Conservation (phyloP, 2,329 filamentous ascomycete genomes). For the Monosporascus sp. region DNA sequence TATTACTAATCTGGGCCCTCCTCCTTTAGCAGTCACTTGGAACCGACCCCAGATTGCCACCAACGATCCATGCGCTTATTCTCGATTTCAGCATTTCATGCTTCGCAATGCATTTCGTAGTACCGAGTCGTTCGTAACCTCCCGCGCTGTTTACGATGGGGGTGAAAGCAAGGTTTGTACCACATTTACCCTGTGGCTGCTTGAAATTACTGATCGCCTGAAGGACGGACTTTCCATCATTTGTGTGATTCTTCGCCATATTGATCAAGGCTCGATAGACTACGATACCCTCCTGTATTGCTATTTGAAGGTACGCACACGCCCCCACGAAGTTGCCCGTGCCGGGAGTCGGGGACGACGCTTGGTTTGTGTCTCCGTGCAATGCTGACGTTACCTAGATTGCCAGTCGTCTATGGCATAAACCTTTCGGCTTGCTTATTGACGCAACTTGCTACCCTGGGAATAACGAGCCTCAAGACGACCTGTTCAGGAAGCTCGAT, state of each 20-base stretch:
- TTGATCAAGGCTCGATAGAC: slow-evolving; percentile 60
- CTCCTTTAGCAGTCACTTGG: slow-evolving; percentile 64
- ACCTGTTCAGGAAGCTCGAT: slow-evolving; percentile 59
- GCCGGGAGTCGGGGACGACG: not conserved
- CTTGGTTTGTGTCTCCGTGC: too few relatives aligned
- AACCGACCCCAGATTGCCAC: slow-evolving; percentile 60
- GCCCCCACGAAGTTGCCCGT: not conserved
- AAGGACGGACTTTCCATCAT: slow-evolving; percentile 64
- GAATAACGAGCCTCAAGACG: slow-evolving; percentile 61
- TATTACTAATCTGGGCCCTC: slow-evolving; percentile 62
- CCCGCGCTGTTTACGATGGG: slow-evolving; percentile 63
- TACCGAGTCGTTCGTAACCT: slow-evolving; percentile 59
- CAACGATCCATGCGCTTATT: slow-evolving; percentile 60
- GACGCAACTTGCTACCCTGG: slow-evolving; percentile 67
- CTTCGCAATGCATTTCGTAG: slow-evolving; percentile 62
- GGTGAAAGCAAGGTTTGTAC: slow-evolving; percentile 58
- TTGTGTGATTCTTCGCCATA: slow-evolving; percentile 62
- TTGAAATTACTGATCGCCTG: slow-evolving; percentile 2
- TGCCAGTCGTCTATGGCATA: slow-evolving; percentile 64
- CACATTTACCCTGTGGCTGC: not conserved
- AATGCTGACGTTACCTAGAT: slow-evolving; percentile 39
- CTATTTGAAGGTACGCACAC: slow-evolving; percentile 54
- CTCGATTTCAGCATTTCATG: slow-evolving; percentile 69
- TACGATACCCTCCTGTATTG: slow-evolving; percentile 62
- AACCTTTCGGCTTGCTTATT: slow-evolving; percentile 61